Evolutionary conservation across 306 rosid genomes (phyloP), one percentile per base, ranked within the genome.

Genomic region (Dryas octopetala): DNA sequence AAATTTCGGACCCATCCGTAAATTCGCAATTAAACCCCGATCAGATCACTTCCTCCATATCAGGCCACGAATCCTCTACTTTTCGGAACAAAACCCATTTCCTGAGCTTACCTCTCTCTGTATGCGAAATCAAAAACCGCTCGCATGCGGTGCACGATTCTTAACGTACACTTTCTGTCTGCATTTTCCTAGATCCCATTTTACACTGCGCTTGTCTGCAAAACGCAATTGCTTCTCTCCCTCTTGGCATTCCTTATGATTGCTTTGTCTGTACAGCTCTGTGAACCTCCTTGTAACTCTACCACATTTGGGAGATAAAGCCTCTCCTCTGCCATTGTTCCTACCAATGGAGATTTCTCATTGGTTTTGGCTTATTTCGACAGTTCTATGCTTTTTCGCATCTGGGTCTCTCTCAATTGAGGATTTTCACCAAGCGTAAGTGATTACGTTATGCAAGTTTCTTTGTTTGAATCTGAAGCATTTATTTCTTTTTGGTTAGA

Each of bases 371-470:
- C 48, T 80, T 50, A 43, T 89, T 47, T 73, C 84, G 63, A 44
- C 82, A 49, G 58, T 60, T 71, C 67, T 85, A 62, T 87, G 50
- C 76, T 63, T 86, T 62, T 79, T 76, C 55, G 84, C 87, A 50
- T 79, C 86, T 71, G 76, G 86, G 74, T 80, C 89, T 16, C 70
- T 76, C 67, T 78, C 88, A 62, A 80, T 88, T 62, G 86, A 84
- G 55, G 75, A 85, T 77, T 87, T 84, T 58, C 91, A 77, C 79
- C 96, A 87, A 76, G 85, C 97, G 98, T 94, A 65, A 89, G 95
- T 90, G n/a, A 53, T 70, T 63, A 7, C 47, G n/a, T 7, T 65
- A 8, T 19, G 67, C 28, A 41, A 50, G 28, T 32, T 77, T 63
- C 10, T 75, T 41, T 28, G 17, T 77, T 65, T 67, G 47, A 74